phyloP scores from a whole-genome alignment of 768 basidiomycete species.

The Phylloporus sp. region DNA sequence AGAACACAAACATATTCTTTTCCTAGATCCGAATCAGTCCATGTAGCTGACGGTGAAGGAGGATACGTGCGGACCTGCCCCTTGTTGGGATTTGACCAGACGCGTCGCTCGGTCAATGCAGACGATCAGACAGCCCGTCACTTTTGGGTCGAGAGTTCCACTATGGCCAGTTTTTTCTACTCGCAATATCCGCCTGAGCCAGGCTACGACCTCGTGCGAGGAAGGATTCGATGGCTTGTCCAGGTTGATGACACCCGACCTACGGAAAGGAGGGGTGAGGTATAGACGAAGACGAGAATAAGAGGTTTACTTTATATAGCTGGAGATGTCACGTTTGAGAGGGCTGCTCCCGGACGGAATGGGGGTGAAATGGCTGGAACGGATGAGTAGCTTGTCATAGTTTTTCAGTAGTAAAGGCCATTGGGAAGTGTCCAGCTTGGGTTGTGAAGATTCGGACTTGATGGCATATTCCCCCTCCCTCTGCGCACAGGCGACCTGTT shows the following conservation, averaged over 20 bases:
- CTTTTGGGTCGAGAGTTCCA: constrained; percentile 97
- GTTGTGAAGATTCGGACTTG: constrained; percentile 69
- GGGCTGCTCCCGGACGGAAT: constrained; percentile 93
- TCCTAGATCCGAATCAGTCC: constrained; percentile 40
- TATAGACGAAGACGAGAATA: background rate
- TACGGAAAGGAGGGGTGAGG: constrained; percentile 29
- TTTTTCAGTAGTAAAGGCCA: constrained; percentile 99
- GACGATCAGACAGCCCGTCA: constrained; percentile 97
- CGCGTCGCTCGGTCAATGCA: constrained; percentile 98
- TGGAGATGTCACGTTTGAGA: constrained; percentile 86
- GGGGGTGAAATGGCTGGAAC: constrained; percentile 96
- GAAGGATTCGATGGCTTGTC: constrained; percentile 99
- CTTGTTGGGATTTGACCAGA: constrained; percentile 97
- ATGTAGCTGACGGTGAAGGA: background rate
- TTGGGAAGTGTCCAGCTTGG: constrained; percentile 87
- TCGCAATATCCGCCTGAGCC: constrained; percentile 93
- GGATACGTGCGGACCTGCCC: constrained; percentile 64
- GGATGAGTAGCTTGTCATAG: constrained; percentile 93
- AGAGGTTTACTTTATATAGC: constrained; percentile 78
- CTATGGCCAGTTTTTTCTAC: constrained; percentile 99
- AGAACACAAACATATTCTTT: constrained; percentile 99
- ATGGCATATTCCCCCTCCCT: constrained; percentile 72
- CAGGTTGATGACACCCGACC: constrained; percentile 97
- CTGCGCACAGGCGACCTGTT: constrained; percentile 72
- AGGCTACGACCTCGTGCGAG: constrained; percentile 98